These are phyloP conservation scores for Monilinia fructicola DNA, from an alignment of 2,329 filamentous ascomycete genomes.

Conservation along the genomic window DNA sequence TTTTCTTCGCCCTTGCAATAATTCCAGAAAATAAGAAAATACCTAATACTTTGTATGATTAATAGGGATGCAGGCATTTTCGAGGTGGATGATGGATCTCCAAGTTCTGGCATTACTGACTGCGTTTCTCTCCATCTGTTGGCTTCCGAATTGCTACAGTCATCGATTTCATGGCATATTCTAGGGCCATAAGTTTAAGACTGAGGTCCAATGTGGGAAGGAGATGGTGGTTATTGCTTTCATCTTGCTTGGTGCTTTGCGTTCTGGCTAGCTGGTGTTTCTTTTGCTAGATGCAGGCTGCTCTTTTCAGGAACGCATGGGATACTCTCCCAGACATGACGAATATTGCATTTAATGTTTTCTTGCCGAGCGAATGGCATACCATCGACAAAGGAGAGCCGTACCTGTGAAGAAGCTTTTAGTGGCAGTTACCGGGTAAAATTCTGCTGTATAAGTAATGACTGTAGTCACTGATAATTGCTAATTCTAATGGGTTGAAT, in stretches of 20 bases:
- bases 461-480: neutral
- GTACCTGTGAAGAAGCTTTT: neutral
- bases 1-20: conserved; percentile 1
- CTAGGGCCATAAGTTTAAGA: neutral
- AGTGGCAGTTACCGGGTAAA: neutral
- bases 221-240: neutral
- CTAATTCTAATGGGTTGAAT: neutral
- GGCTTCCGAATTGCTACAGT: neutral
- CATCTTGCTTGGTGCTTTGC: neutral
- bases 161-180: neutral
- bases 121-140: neutral
- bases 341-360: neutral
- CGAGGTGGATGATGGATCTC: no score
- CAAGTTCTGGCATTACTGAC: conserved; percentile 8
- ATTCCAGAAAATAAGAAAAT: conserved; percentile 7
- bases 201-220: neutral
- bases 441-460: conserved; percentile 3
- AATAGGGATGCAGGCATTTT: neutral
- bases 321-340: neutral
- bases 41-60: neutral
- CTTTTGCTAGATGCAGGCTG: neutral
- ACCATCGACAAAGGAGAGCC: neutral
- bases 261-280: neutral
- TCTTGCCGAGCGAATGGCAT: neutral
- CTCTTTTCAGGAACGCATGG: neutral